Percentiles rank a stretch among this genome's conserved stretches.
phyloP scores from a whole-genome alignment of 148 eudicot genomes.

The Amaranthus palmeri region DNA sequence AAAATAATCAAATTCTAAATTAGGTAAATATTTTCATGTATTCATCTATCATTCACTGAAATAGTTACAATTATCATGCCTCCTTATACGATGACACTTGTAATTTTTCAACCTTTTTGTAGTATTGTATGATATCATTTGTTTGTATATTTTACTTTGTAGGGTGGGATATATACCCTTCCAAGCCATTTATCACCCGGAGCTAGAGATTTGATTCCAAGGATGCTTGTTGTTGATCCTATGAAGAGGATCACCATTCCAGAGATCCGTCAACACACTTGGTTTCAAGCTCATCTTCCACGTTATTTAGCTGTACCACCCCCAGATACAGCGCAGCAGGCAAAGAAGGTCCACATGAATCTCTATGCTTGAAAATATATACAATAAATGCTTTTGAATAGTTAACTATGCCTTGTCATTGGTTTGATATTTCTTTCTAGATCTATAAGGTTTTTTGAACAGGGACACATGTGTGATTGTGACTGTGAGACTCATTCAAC shows the following conservation, averaged over 20 bases:
- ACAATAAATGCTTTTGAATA: neutral
- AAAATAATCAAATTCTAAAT: too few species aligned
- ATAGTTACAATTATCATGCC: too few species aligned
- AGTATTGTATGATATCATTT: neutral
- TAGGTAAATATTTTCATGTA: too few species aligned
- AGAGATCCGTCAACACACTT: slow-evolving; percentile 75
- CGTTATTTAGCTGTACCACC: slow-evolving; percentile 96
- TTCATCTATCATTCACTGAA: too few species aligned
- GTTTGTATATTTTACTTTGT: neutral
- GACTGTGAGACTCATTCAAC: too few species aligned
- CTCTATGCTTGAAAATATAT: neutral
- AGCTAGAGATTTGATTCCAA: slow-evolving; percentile 90
- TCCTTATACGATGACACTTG: too few species aligned
- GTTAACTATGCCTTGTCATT: neutral
- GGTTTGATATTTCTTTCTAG: neutral
- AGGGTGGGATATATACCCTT: slow-evolving; percentile 98
- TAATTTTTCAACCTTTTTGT: too few species aligned
- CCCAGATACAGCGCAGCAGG: slow-evolving; percentile 88
- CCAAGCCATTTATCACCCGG: slow-evolving; percentile 90
- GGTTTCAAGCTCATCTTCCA: slow-evolving; percentile 96
- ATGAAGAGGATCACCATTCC: slow-evolving; percentile 91
- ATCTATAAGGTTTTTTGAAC: neutral
- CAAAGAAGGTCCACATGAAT: slow-evolving; percentile 47
- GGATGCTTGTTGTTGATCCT: slow-evolving; percentile 96
- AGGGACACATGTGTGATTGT: neutral